These are phyloP conservation scores for Turritis glabra DNA, from an alignment of 345 rosid genomes.

Conservation along the genomic window DNA sequence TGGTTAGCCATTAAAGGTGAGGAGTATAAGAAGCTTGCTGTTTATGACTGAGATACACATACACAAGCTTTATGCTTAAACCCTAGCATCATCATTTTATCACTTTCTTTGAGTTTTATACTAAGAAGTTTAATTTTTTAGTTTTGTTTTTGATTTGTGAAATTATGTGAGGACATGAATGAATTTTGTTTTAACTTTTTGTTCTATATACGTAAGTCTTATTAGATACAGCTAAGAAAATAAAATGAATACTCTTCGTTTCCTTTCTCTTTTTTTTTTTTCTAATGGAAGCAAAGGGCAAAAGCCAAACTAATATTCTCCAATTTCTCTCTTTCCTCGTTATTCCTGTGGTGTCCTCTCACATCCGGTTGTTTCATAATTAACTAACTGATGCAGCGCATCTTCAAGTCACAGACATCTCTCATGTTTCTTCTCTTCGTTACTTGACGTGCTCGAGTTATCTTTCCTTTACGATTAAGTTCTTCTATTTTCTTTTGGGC, in stretches of 20 bases:
- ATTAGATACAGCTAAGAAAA: not conserved
- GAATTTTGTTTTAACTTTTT: not conserved
- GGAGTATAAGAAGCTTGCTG: slow-evolving; percentile 38
- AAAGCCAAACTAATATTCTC: slow-evolving; percentile 36
- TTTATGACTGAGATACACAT: slow-evolving; percentile 27
- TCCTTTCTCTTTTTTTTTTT: slow-evolving; percentile 16
- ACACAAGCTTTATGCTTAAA: not conserved
- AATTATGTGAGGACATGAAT: not conserved
- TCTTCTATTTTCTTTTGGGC: too few relatives aligned
- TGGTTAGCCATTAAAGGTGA: slow-evolving; percentile 37
- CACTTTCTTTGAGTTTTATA: not conserved
- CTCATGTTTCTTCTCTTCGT: too few relatives aligned
- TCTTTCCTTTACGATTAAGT: too few relatives aligned
- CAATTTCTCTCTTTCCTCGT: not conserved
- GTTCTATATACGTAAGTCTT: not conserved
- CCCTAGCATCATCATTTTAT: not conserved
- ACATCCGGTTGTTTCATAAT: slow-evolving; percentile 29
- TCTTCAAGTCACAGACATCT: too few relatives aligned
- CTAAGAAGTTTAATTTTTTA: not conserved
- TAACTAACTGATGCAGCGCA: too few relatives aligned
- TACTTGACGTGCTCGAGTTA: too few relatives aligned
- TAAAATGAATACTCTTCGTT: slow-evolving; percentile 20
- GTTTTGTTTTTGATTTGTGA: not conserved
- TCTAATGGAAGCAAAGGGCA: slow-evolving; percentile 15
- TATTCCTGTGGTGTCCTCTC: slow-evolving; percentile 42